phyloP scores from a whole-genome alignment of 495 filamentous ascomycete species.

The Hypomontagnella submonticulosa region DNA sequence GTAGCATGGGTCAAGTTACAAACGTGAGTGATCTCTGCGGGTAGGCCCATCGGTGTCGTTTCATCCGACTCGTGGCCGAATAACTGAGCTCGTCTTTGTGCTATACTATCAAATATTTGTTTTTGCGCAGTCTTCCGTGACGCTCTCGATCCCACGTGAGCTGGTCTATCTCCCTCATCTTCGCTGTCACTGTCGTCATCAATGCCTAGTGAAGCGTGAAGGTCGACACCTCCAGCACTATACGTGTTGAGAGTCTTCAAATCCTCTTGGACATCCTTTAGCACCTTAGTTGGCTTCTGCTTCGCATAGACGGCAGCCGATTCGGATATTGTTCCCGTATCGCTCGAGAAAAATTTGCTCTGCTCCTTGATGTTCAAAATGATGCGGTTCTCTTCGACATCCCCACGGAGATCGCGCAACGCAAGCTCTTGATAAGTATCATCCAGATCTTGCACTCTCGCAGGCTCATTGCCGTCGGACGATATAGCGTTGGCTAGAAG shows the following conservation, averaged over 20 bases:
- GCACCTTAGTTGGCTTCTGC: slow-evolving; percentile 74
- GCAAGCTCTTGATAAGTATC: slow-evolving; percentile 77
- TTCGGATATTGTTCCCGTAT: slow-evolving; percentile 62
- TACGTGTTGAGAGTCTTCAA: slow-evolving; percentile 63
- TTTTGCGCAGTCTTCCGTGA: slow-evolving; percentile 64
- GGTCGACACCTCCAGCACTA: slow-evolving; percentile 61
- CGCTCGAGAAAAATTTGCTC: slow-evolving; percentile 77
- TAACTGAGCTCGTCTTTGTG: slow-evolving; percentile 64
- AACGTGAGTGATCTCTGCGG: slow-evolving; percentile 72
- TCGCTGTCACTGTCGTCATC: slow-evolving; percentile 76
- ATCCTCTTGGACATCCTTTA: slow-evolving; percentile 71
- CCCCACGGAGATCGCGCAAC: slow-evolving; percentile 83
- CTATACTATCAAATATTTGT: slow-evolving; percentile 64
- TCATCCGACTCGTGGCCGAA: slow-evolving; percentile 57
- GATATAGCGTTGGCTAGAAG: slow-evolving; percentile 87
- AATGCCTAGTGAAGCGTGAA: slow-evolving; percentile 68
- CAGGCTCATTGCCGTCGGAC: slow-evolving; percentile 70
- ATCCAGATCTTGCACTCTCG: slow-evolving; percentile 70
- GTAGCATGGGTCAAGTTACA: slow-evolving; percentile 89
- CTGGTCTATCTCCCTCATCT: slow-evolving; percentile 64
- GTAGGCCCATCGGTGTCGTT: slow-evolving; percentile 70
- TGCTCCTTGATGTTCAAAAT: slow-evolving; percentile 90
- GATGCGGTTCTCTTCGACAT: slow-evolving; percentile 76
- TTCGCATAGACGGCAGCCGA: slow-evolving; percentile 69
- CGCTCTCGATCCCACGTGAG: slow-evolving; percentile 68